phyloP scores from a whole-genome alignment of 2,329 filamentous ascomycete species.

The Penicillium sp. region DNA sequence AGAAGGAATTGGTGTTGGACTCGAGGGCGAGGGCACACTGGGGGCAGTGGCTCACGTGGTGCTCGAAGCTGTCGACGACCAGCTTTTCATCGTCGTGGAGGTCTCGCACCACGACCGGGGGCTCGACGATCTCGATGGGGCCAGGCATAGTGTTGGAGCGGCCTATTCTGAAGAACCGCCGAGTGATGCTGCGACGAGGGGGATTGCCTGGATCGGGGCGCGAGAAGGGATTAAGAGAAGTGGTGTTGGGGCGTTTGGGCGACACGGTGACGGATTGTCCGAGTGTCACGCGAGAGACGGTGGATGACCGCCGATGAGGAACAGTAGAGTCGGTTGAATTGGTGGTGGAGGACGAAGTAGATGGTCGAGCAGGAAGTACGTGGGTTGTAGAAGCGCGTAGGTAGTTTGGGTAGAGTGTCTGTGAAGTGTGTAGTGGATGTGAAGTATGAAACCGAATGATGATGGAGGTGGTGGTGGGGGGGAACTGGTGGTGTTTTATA shows the following conservation, averaged over 20 bases:
- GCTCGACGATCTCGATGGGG: slow-evolving; percentile 27
- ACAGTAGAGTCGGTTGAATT: neutral
- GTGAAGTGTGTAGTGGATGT: neutral
- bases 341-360: slow-evolving; percentile 3
- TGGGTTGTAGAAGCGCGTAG: neutral
- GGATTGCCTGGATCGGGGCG: slow-evolving; percentile 22
- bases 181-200: slow-evolving; percentile 18
- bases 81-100: slow-evolving; percentile 40
- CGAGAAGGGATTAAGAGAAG: slow-evolving; percentile 24
- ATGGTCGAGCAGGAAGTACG: neutral
- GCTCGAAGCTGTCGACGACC: slow-evolving; percentile 41
- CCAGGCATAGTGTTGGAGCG: slow-evolving; percentile 37
- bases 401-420: neutral
- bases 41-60: slow-evolving; percentile 40
- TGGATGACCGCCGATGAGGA: slow-evolving; percentile 11
- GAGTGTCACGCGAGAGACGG: slow-evolving; percentile 17
- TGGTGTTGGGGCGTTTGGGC: slow-evolving; percentile 27
- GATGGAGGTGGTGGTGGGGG: neutral
- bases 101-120: slow-evolving; percentile 36
- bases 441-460: neutral
- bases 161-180: slow-evolving; percentile 22
- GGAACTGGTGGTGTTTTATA: slow-evolving; percentile 11
- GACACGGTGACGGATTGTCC: slow-evolving; percentile 34
- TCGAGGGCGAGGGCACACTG: slow-evolving; percentile 35
- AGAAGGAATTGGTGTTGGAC: slow-evolving; percentile 33